A percentile compares a stretch with the other conserved stretches of the same genome.
Evolutionary conservation across 176 grass and related monocot species (phyloP).

Genomic region (Carex myosuroides): DNA sequence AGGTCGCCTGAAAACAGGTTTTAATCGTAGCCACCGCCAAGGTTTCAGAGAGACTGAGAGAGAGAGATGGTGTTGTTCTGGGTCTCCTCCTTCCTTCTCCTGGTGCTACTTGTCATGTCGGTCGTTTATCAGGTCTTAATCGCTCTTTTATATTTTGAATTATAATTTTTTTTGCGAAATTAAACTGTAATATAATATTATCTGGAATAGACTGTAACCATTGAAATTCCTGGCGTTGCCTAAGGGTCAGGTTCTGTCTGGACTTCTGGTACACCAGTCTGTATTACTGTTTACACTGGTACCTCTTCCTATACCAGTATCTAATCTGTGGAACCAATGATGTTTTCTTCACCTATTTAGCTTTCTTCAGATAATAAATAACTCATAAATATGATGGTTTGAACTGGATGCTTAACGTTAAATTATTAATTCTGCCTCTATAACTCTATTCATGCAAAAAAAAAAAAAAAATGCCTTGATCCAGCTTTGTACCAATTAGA

Average conservation of each 20-base stretch:
- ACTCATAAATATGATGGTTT: background rate
- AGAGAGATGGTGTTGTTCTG: conserved; percentile 18
- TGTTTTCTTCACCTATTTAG: background rate
- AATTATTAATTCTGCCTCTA: too few species aligned
- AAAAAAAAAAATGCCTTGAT: background rate
- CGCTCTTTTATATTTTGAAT: background rate
- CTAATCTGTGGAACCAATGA: background rate
- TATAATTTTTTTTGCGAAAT: background rate
- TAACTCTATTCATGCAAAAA: background rate
- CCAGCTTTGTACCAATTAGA: background rate
- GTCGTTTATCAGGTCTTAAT: conserved; percentile 14
- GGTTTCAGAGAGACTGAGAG: background rate
- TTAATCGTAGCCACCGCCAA: background rate
- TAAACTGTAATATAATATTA: background rate
- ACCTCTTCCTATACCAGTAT: background rate
- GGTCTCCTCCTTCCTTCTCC: conserved; percentile 1
- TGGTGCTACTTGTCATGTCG: background rate
- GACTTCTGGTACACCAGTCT: background rate
- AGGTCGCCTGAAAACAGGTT: background rate
- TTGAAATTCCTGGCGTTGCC: background rate
- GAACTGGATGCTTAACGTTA: background rate
- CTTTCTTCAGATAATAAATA: background rate
- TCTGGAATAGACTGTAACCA: background rate
- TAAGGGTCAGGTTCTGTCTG: background rate
- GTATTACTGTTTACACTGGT: background rate